Percentiles rank a stretch among this genome's conserved stretches.
phyloP scores from a whole-genome alignment of 768 basidiomycete species.

The Rhodotorula taiwanensis region DNA sequence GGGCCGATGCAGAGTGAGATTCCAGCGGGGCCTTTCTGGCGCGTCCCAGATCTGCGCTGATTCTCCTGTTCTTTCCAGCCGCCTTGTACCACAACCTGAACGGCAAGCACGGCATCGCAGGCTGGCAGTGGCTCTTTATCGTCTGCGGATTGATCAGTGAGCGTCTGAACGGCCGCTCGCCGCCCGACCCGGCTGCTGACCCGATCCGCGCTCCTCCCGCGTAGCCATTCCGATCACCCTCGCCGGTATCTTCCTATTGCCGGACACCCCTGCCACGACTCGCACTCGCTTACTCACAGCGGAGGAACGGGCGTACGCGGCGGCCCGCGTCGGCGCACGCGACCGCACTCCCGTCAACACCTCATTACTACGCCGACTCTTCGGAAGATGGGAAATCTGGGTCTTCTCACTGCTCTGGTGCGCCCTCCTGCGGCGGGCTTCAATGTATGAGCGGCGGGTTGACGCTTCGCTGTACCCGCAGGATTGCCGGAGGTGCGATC shows the following conservation, averaged over 20 bases:
- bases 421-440: no score
- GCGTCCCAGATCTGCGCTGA: not conserved
- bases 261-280: conserved; percentile 62
- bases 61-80: conserved; percentile 41
- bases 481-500: not conserved
- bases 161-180: no score
- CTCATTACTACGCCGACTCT: conserved; percentile 20
- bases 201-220: no score
- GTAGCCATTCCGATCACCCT: conserved; percentile 15
- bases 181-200: no score
- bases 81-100: conserved; percentile 53
- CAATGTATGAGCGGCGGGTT: no score
- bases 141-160: conserved; percentile 61
- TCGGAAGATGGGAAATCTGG: conserved; percentile 9
- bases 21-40: not conserved
- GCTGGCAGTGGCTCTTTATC: conserved; percentile 49
- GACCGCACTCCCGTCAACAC: conserved; percentile 4
- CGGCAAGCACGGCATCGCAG: conserved; percentile 11
- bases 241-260: conserved; percentile 52
- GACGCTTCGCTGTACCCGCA: not conserved
- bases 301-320: not conserved
- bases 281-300: conserved; percentile 55
- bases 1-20: conserved; percentile 49
- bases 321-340: conserved; percentile 14
- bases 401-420: conserved; percentile 3